Conservation (phyloP, 331 rosid species). For the Quercus tomentella region DNA sequence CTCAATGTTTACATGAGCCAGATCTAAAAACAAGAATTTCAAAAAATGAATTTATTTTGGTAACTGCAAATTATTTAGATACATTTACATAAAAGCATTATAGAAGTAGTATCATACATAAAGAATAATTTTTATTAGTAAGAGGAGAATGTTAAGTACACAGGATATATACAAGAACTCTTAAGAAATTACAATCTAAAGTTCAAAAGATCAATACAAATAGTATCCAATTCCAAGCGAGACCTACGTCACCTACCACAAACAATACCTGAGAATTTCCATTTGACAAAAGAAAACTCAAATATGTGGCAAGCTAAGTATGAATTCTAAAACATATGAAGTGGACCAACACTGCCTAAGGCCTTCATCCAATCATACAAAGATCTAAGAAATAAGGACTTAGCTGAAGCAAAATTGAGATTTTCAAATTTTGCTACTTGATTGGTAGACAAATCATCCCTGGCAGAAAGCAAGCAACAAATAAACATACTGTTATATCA, state of each 20-base stretch:
- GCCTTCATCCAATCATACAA: not conserved
- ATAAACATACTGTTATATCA: not conserved
- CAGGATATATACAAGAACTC: not conserved
- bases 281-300: too few species aligned
- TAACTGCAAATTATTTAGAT: not conserved
- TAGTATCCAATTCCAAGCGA: too few species aligned
- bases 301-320: too few species aligned
- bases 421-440: not conserved
- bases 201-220: not conserved
- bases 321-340: not conserved
- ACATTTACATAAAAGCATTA: not conserved
- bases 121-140: not conserved
- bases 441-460: not conserved
- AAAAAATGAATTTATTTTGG: not conserved
- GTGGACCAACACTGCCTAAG: not conserved
- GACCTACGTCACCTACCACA: too few species aligned
- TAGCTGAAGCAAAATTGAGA: too few species aligned
- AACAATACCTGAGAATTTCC: too few species aligned
- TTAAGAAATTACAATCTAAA: not conserved
- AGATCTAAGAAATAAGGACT: too few species aligned
- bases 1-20: not conserved
- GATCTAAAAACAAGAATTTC: not conserved
- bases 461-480: not conserved
- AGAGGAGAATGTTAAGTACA: not conserved
- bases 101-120: not conserved